Base-by-base conservation (phyloP, 805 yeast genomes). In the Pichia phayaonensis region DNA sequence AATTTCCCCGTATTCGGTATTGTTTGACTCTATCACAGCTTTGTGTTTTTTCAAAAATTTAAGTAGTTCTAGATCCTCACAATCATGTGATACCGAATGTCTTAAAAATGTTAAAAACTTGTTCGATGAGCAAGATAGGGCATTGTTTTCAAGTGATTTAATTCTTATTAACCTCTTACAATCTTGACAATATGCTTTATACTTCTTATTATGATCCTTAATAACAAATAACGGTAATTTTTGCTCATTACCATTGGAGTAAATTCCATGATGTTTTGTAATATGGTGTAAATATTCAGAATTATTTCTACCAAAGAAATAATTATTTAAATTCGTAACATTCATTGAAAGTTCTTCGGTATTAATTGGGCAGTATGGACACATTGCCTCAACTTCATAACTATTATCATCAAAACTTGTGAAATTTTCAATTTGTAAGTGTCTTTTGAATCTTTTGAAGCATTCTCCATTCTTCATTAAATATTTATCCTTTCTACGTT, bases 211-310 rank as follows among this genome's bases (percentile, higher is more conserved):
- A 24, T 54, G 49, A 23, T 55, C 58, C 3, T 45, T 46, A 16
- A 64, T 63, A 20, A 59, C 51, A 4, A 48, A 45, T 8, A 27
- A 22, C 4, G 69, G 68, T 15, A 53, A 47, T 4, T 62, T 60
- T 53, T 62, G 58, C 39, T 54, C 59, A 44, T 51, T 49, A 12
- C 68, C 68, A 39, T 59, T 61, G 3, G 68, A 61, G 48, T 58
- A 62, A 18, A 64, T 61, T 8, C 67, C 68, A 46, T 65, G 69
- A 23, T 62, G 62, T 45, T 64, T 65, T 4, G 67, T 64, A 24
- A 65, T 61, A 50, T 65, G 69, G 38, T 65, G 69, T 21, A 65
- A 53, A 47, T 65, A 65, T 40, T 58, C 59, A 7, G 68, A 63
- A 34, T 61, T 61, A 44, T 58, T 61, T 50, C 65, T 53, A 42